These are phyloP conservation scores for Xylaria palmicola DNA, from an alignment of 495 filamentous ascomycete species.

Conservation along the genomic window DNA sequence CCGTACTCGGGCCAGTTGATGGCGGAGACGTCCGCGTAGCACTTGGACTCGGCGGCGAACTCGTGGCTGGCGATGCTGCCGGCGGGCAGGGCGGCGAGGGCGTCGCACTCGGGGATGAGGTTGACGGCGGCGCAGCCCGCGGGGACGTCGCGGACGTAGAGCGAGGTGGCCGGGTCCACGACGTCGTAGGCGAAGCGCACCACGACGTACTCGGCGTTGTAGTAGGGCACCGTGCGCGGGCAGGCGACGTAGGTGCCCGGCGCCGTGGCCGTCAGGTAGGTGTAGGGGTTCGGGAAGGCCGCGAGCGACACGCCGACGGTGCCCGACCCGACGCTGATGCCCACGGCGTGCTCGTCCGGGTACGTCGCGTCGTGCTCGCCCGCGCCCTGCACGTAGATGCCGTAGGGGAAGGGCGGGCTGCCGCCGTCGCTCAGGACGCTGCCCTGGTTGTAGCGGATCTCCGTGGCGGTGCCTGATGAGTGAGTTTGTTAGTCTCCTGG, in stretches of 20 bases:
- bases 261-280: slow-evolving; percentile 14
- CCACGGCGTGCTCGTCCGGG: slow-evolving; percentile 20
- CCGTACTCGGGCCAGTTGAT: slow-evolving; percentile 25
- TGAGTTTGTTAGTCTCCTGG: slow-evolving; percentile 3
- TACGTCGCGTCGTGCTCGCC: slow-evolving; percentile 17
- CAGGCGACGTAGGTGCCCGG: slow-evolving; percentile 29
- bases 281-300: slow-evolving; percentile 14
- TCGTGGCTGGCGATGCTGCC: slow-evolving; percentile 28
- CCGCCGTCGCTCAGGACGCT: slow-evolving; percentile 34
- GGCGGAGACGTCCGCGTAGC: slow-evolving; percentile 26
- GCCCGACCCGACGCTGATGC: slow-evolving; percentile 27
- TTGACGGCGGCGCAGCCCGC: slow-evolving; percentile 25
- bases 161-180: not conserved
- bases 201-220: slow-evolving; percentile 17
- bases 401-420: slow-evolving; percentile 29
- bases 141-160: slow-evolving; percentile 4
- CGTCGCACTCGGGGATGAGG: slow-evolving; percentile 30
- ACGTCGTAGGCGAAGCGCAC: slow-evolving; percentile 25
- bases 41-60: slow-evolving; percentile 22
- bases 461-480: slow-evolving; percentile 22
- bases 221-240: slow-evolving; percentile 26
- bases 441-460: slow-evolving; percentile 15
- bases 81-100: slow-evolving; percentile 21
- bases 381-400: slow-evolving; percentile 22
- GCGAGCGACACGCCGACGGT: slow-evolving; percentile 17